Evolutionary conservation across 768 basidiomycete species (phyloP).

Genomic region (Paxillus ammoniavirescens): DNA sequence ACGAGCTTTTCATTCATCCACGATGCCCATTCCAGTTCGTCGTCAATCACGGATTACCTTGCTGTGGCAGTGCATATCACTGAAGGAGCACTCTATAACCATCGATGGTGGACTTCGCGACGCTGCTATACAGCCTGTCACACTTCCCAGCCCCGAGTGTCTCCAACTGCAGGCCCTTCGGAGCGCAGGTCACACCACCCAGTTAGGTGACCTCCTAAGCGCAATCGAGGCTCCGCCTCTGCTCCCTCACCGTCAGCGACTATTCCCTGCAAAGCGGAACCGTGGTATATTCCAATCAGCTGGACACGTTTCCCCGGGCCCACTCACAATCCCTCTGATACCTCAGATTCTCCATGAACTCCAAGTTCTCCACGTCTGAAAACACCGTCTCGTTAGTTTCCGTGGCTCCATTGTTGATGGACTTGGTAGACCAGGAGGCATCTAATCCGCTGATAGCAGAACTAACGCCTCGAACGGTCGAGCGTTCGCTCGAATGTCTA

Average conservation of each 20-base stretch:
- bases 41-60: slow-evolving; percentile 20
- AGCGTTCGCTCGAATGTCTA: slow-evolving; percentile 12
- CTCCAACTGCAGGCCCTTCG: slow-evolving; percentile 17
- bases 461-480: slow-evolving; percentile 19
- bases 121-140: slow-evolving; percentile 8
- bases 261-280: slow-evolving; percentile 11
- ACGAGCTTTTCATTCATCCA: slow-evolving; percentile 25
- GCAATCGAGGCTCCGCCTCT: slow-evolving; percentile 17
- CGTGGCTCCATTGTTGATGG: slow-evolving; percentile 17
- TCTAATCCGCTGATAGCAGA: slow-evolving; percentile 15
- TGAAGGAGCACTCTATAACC: slow-evolving; percentile 19
- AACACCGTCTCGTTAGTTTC: slow-evolving; percentile 15
- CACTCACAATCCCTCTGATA: slow-evolving; percentile 11
- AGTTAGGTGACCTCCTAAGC: slow-evolving; percentile 15
- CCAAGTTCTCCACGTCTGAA: slow-evolving; percentile 14
- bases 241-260: slow-evolving; percentile 16
- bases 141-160: slow-evolving; percentile 17
- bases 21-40: slow-evolving; percentile 17
- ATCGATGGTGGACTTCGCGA: slow-evolving; percentile 11
- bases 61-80: slow-evolving; percentile 18
- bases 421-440: slow-evolving; percentile 21
- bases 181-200: slow-evolving; percentile 15
- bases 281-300: slow-evolving; percentile 10
- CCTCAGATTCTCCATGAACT: slow-evolving; percentile 17
- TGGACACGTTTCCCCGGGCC: slow-evolving; percentile 15